phyloP scores from a whole-genome alignment of 108 stramenopile genomes.

The Stephanodiscus minutulus region DNA sequence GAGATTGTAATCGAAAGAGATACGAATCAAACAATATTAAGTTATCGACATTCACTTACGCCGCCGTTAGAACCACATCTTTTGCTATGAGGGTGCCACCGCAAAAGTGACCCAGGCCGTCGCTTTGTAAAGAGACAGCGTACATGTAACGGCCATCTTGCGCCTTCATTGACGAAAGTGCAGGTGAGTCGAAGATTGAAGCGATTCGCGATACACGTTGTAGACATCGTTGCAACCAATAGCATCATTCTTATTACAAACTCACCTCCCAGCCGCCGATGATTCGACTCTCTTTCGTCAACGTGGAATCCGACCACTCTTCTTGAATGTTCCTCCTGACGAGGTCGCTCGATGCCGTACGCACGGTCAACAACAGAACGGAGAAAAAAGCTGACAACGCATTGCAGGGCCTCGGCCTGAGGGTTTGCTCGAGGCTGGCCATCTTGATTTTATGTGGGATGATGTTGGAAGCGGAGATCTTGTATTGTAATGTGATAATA shows the following conservation, averaged over 20 bases:
- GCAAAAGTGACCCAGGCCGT: slow-evolving; percentile 30
- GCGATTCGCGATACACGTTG: slow-evolving; percentile 10
- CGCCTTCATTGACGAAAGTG: slow-evolving; percentile 17
- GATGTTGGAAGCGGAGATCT: background rate
- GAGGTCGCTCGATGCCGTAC: slow-evolving; percentile 1
- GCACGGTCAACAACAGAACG: background rate
- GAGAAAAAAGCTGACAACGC: background rate
- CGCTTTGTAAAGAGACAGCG: slow-evolving; percentile 39
- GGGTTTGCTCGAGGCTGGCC: background rate
- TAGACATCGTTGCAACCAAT: background rate
- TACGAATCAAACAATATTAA: background rate
- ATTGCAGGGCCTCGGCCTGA: background rate
- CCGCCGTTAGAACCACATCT: slow-evolving; percentile 16
- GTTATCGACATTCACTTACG: slow-evolving; percentile 6
- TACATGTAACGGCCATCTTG: slow-evolving; percentile 47
- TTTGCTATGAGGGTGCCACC: slow-evolving; percentile 65
- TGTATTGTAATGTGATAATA: too few relatives aligned
- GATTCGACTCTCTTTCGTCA: slow-evolving; percentile 6
- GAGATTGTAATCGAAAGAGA: background rate
- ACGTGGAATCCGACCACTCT: background rate
- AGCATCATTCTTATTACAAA: background rate
- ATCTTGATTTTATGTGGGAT: background rate
- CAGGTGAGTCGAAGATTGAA: background rate
- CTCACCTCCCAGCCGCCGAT: slow-evolving; percentile 16
- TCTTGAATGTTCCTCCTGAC: background rate